Conservation (phyloP, 805 yeast species). For the Yamadazyma kitorensis region DNA sequence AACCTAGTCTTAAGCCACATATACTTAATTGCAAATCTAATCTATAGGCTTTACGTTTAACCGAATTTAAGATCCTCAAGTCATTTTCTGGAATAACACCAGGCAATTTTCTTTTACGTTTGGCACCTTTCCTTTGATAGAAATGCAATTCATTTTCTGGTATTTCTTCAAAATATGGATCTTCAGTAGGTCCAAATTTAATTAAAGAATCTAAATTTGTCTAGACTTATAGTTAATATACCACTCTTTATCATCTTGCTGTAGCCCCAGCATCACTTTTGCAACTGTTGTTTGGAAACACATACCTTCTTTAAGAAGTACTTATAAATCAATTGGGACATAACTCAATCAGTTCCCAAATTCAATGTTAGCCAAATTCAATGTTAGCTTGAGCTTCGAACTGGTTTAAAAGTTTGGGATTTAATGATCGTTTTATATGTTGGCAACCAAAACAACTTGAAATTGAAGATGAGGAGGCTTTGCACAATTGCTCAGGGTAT, state of each 20-base stretch:
- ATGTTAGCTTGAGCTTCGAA: no score
- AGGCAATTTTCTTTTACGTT: constrained; percentile 37
- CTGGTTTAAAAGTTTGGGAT: no score
- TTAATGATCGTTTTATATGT: constrained; percentile 1
- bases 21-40: constrained; percentile 38
- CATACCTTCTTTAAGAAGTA: constrained; percentile 38
- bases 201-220: constrained; percentile 20
- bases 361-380: no score
- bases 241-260: background rate
- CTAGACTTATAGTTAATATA: constrained; percentile 11
- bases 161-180: constrained; percentile 40
- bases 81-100: constrained; percentile 32
- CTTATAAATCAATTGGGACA: constrained; percentile 25
- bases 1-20: constrained; percentile 40
- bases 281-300: background rate
- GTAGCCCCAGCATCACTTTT: background rate
- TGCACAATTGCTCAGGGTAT: no score
- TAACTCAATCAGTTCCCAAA: no score
- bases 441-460: constrained; percentile 2
- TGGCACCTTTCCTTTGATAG: constrained; percentile 40
- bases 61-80: constrained; percentile 30
- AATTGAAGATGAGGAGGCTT: no score
- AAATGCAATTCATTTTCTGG: constrained; percentile 40
- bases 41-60: constrained; percentile 36
- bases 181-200: constrained; percentile 28